Conservation (phyloP, 2,329 filamentous ascomycete species). For the Colletotrichum musicola region DNA sequence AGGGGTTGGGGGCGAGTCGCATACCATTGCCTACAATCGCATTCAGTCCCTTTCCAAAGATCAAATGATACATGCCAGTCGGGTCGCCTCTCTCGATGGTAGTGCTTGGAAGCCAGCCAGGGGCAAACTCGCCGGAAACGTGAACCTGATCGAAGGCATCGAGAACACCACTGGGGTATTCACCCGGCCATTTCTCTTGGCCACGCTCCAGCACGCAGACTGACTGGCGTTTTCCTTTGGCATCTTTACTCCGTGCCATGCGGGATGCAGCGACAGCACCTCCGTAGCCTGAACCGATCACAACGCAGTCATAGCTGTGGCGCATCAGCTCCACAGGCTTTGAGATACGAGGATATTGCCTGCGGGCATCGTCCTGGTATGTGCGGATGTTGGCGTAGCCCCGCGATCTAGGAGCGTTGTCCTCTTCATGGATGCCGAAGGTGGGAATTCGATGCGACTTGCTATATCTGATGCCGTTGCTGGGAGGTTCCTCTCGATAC, state of each 20-base stretch:
- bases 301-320: slow-evolving; percentile 72
- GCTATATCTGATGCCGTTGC: slow-evolving; percentile 39
- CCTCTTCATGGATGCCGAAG: slow-evolving; percentile 48
- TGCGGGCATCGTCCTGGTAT: slow-evolving; percentile 44
- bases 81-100: slow-evolving; percentile 63
- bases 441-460: slow-evolving; percentile 45
- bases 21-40: slow-evolving; percentile 70
- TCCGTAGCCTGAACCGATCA: slow-evolving; percentile 78
- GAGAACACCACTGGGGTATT: slow-evolving; percentile 65
- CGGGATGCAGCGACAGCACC: slow-evolving; percentile 74
- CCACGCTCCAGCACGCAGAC: slow-evolving; percentile 76
- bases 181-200: slow-evolving; percentile 74
- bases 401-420: slow-evolving; percentile 49
- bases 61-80: slow-evolving; percentile 73
- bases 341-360: slow-evolving; percentile 65
- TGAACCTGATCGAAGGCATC: slow-evolving; percentile 67
- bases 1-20: slow-evolving; percentile 33
- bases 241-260: slow-evolving; percentile 67
- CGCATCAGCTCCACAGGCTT: slow-evolving; percentile 69
- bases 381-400: slow-evolving; percentile 45
- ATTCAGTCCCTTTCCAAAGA: slow-evolving; percentile 74
- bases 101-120: slow-evolving; percentile 55
- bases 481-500: slow-evolving; percentile 35
- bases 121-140: slow-evolving; percentile 66
- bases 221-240: slow-evolving; percentile 55